Evolutionary conservation across 2,329 filamentous ascomycete genomes (phyloP), one percentile per base, ranked within the genome.

Genomic region (Botrytis cinerea): DNA sequence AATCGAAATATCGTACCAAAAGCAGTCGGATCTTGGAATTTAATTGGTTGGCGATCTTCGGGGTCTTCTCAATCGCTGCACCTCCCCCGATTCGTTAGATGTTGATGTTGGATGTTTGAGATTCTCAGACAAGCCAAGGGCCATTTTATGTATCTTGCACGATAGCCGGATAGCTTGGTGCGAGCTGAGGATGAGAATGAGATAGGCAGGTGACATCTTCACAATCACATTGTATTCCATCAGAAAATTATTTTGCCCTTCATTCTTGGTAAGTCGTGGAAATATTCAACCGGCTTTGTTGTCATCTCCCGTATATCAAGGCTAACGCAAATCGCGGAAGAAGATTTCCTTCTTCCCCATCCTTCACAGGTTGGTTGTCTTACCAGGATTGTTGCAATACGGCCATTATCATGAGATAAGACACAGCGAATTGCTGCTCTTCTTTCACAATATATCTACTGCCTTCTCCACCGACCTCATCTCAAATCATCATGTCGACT

Each of bases 401-500:
- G 38, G 68, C 38, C 25, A 67, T 71, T 71, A 71, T 43, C 72
- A 71, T 71, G 68, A 73, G 72, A 73, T 73, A 73, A 73, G 72
- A 60, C 25, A n/a, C 38, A 48, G 48, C 67, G 48, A 48, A 48
- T 71, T 48, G 38, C 16, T 43, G 35, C 46, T 45, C 57, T 54
- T 54, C 8, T 48, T 28, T 20, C 35, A 51, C 60, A 63, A 51
- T 12, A 68, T 60, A 68, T 54, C 28, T 46, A 16, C 45, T 45
- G 38, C 63, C 48, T 72, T n/a, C 63, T 60, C 46, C 63, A 48
- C 71, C 71, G 51, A 72, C 71, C 45, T 60, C 48, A 60, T 20
- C 51, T 43, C 20, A 46, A 46, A 69, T 69, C 72, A 48, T 51
- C 61, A 83, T 82, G 79, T 80, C 80, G 68, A 80, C 81, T 69